phyloP scores from a whole-genome alignment of 768 basidiomycete species.

The Naganishia vaughanmartiniae region DNA sequence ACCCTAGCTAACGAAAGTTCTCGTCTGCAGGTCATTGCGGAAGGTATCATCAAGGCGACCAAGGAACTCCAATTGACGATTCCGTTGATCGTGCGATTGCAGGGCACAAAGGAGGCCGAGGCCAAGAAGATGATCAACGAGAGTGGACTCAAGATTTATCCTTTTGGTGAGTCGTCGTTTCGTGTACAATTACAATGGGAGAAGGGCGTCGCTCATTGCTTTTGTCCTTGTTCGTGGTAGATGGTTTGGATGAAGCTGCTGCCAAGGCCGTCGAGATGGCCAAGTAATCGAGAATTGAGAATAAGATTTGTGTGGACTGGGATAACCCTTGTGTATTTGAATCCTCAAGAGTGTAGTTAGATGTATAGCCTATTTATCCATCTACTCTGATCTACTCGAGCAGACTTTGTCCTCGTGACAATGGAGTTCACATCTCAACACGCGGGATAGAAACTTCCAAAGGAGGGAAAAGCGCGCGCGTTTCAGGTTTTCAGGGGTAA shows the following conservation, averaged over 20 bases:
- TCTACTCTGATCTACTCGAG: neutral
- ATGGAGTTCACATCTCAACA: neutral
- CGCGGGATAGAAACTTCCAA: neutral
- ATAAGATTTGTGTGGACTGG: no score
- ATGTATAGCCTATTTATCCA: neutral
- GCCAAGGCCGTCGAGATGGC: slow-evolving; percentile 54
- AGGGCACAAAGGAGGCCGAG: slow-evolving; percentile 94
- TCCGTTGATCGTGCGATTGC: slow-evolving; percentile 87
- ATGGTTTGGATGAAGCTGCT: slow-evolving; percentile 88
- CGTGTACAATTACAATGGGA: neutral
- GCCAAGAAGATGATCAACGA: slow-evolving; percentile 96
- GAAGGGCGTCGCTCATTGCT: neutral
- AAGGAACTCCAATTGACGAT: slow-evolving; percentile 81
- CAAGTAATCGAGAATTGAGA: slow-evolving; percentile 31
- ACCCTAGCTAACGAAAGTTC: no score
- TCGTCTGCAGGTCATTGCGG: slow-evolving; percentile 42
- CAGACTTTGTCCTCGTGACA: neutral
- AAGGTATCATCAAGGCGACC: slow-evolving; percentile 94
- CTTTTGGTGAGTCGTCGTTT: slow-evolving; percentile 57
- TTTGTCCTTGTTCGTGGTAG: slow-evolving; percentile 46
- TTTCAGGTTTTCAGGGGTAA: slow-evolving; percentile 4
- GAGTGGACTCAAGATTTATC: slow-evolving; percentile 86
- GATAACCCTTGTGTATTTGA: no score
- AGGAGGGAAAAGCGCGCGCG: neutral
- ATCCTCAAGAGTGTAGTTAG: neutral